phyloP scores from a whole-genome alignment of 1,284 basidiomycete species.

The Chalciporus sp. region DNA sequence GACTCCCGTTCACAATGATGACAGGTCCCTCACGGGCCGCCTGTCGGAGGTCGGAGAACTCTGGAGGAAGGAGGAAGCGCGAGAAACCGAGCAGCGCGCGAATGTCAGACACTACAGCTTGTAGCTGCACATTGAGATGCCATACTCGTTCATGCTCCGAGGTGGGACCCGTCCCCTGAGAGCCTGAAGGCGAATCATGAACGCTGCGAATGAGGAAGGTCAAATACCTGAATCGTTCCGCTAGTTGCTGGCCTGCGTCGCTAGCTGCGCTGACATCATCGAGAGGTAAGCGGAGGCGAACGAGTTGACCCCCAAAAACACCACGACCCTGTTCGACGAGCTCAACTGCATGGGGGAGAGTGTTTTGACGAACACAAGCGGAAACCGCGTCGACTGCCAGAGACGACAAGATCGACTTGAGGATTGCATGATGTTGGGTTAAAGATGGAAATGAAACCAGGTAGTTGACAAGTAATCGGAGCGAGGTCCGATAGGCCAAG shows the following conservation, averaged over 20 bases:
- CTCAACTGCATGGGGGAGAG: neutral
- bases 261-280: neutral
- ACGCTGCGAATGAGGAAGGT: neutral
- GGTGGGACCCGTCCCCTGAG: neutral
- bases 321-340: neutral
- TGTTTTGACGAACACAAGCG: neutral
- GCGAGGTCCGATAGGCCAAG: neutral
- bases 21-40: slow-evolving; percentile 4
- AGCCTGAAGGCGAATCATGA: neutral
- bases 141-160: neutral
- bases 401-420: neutral
- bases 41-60: neutral
- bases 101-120: neutral
- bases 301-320: neutral
- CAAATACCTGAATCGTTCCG: neutral
- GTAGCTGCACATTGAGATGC: neutral
- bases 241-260: neutral
- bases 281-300: neutral
- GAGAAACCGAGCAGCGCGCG: neutral
- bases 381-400: slow-evolving; percentile 1
- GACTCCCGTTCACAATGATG: slow-evolving; percentile 1
- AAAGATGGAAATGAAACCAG: neutral
- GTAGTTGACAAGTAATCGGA: neutral
- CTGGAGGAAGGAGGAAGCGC: slow-evolving; percentile 1
- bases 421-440: neutral